Conservation (phyloP, 768 basidiomycete species). For the Lactifluus piperatus region DNA sequence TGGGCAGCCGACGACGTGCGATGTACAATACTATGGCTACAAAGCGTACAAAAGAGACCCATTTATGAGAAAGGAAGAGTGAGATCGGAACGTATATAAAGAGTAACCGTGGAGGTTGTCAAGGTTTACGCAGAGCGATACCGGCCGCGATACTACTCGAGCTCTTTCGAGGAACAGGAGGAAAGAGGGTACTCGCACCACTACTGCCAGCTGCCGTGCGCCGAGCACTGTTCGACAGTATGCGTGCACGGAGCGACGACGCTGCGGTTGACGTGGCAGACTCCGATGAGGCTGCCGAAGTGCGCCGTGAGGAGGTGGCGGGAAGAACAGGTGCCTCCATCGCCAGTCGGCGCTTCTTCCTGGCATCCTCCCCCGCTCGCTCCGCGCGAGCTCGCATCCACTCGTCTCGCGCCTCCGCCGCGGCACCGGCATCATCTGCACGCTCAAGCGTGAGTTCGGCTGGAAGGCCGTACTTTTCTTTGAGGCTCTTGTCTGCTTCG, state of each 20-base stretch:
- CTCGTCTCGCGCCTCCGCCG: constrained; percentile 48
- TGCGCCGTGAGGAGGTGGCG: not conserved
- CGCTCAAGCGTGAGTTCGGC: constrained; percentile 55
- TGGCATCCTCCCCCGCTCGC: constrained; percentile 33
- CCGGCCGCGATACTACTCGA: constrained; percentile 3
- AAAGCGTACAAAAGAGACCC: not conserved
- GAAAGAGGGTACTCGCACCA: not conserved
- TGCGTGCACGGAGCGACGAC: constrained; percentile 14
- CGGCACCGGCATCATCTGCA: constrained; percentile 50
- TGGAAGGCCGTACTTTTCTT: constrained; percentile 70
- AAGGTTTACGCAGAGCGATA: constrained; percentile 11
- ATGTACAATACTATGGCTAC: constrained; percentile 10
- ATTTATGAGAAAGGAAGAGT: not conserved
- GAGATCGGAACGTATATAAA: not conserved
- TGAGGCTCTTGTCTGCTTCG: constrained; percentile 60
- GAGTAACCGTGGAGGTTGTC: not conserved
- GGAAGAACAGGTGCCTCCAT: constrained; percentile 14
- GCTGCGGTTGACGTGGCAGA: not conserved
- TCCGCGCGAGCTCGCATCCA: constrained; percentile 50
- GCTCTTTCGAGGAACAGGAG: not conserved
- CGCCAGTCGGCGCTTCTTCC: constrained; percentile 39
- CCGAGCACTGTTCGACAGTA: constrained; percentile 18
- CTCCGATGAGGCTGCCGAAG: constrained; percentile 2
- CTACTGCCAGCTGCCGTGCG: not conserved
- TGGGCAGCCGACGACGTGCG: not conserved